A percentile compares a stretch with the other conserved stretches of the same genome.
Evolutionary conservation across 768 basidiomycete species (phyloP).

Genomic region (Boletus reticulatus): DNA sequence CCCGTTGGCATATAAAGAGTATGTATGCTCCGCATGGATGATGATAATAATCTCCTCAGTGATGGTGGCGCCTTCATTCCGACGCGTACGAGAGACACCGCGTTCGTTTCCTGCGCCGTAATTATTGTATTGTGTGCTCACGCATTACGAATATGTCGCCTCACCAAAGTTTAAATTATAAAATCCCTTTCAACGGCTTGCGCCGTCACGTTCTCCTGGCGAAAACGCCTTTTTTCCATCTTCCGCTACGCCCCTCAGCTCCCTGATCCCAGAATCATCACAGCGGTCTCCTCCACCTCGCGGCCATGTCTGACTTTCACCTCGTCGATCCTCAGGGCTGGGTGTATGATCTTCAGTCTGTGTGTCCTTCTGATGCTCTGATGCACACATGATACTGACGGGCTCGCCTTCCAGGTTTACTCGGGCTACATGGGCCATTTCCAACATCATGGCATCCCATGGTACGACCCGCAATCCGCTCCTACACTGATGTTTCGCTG

Average conservation of each 20-base stretch:
- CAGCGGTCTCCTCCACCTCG: not conserved
- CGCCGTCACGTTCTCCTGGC: not conserved
- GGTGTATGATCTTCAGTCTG: constrained; percentile 79
- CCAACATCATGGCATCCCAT: constrained; percentile 64
- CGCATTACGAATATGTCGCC: constrained; percentile 9
- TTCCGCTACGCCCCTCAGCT: not conserved
- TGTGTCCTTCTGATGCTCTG: constrained; percentile 34
- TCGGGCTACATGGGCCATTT: constrained; percentile 80
- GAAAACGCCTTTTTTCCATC: not conserved
- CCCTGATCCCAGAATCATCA: not conserved
- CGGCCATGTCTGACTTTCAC: constrained; percentile 62
- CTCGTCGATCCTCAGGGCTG: constrained; percentile 75
- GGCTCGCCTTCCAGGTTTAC: constrained; percentile 44
- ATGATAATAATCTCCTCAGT: not conserved
- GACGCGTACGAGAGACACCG: constrained; percentile 7
- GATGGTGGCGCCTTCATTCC: constrained; percentile 24
- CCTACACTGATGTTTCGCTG: not conserved
- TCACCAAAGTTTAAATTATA: constrained; percentile 19
- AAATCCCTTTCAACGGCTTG: not conserved
- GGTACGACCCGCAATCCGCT: constrained; percentile 37
- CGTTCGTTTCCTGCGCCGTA: constrained; percentile 17
- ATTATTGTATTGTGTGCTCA: constrained; percentile 15
- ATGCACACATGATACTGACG: not conserved
- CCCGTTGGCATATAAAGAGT: constrained; percentile 1
- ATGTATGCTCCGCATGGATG: not conserved